Conservation (phyloP, 1,139 yeast genomes). For the Lodderomyces margitis region DNA sequence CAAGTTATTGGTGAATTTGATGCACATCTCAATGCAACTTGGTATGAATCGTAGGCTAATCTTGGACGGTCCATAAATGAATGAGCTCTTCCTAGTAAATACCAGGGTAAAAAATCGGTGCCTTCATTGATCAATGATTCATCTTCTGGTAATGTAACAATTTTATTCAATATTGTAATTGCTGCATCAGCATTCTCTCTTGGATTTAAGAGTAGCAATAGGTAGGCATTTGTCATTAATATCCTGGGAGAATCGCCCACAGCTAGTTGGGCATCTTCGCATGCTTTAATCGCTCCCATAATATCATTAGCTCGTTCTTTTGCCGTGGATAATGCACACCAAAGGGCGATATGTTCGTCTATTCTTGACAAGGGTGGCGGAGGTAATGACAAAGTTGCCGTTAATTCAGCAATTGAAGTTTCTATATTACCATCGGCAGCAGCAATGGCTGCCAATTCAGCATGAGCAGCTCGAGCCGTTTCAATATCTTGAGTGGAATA, state of each 20-base stretch:
- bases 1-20: conserved; percentile 58
- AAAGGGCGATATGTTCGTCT: conserved; percentile 47
- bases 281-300: conserved; percentile 46
- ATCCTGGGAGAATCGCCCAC: conserved; percentile 46
- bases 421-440: conserved; percentile 52
- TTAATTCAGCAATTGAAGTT: conserved; percentile 45
- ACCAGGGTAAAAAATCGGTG: conserved; percentile 55
- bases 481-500: conserved; percentile 36
- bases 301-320: conserved; percentile 50
- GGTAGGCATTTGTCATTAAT: conserved; percentile 46
- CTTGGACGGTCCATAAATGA: conserved; percentile 46
- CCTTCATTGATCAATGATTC: conserved; percentile 19
- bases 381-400: conserved; percentile 48
- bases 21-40: conserved; percentile 54
- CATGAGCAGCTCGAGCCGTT: conserved; percentile 51
- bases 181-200: conserved; percentile 25
- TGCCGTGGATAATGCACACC: conserved; percentile 53
- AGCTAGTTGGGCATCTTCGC: conserved; percentile 45
- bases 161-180: conserved; percentile 34
- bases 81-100: conserved; percentile 55
- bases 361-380: conserved; percentile 46
- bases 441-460: conserved; percentile 53
- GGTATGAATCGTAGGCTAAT: conserved; percentile 57
- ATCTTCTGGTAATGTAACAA: conserved; percentile 27
- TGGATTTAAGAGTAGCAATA: conserved; percentile 30